phyloP scores from a whole-genome alignment of 176 grass and related monocot species.

The Miscanthus lutarioriparius region DNA sequence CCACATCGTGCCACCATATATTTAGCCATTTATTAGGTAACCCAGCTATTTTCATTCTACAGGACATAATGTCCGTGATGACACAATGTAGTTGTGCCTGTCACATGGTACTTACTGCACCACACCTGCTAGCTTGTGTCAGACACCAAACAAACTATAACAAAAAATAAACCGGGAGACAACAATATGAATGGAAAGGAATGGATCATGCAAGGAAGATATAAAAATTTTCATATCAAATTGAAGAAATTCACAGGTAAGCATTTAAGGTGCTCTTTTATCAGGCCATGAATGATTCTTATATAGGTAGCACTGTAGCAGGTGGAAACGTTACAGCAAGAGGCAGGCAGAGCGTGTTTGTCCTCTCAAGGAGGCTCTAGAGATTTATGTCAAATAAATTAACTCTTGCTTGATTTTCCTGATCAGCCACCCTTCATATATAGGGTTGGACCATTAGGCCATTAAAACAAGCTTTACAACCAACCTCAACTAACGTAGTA shows the following conservation, averaged over 20 bases:
- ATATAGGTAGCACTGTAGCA: background rate
- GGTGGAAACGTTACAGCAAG: background rate
- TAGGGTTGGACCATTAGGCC: background rate
- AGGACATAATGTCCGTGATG: too few species aligned
- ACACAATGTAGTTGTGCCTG: too few species aligned
- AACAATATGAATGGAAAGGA: background rate
- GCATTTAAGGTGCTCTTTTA: background rate
- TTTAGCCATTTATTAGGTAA: too few species aligned
- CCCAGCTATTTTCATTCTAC: too few species aligned
- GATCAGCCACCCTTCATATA: background rate
- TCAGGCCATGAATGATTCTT: background rate
- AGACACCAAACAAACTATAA: too few species aligned
- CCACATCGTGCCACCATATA: too few species aligned
- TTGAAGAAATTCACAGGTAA: conserved; percentile 2
- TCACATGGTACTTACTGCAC: too few species aligned
- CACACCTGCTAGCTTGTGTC: too few species aligned
- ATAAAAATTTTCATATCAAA: background rate
- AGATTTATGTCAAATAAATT: too few species aligned
- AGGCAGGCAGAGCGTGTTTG: background rate
- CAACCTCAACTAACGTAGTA: background rate
- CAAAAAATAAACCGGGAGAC: background rate
- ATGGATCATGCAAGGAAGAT: background rate
- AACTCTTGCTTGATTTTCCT: too few species aligned
- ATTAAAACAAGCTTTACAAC: background rate
- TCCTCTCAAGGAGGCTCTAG: background rate